A percentile compares a stretch with the other conserved stretches of the same genome.
These are phyloP conservation scores for Bocquillonia castaneifolia DNA, from an alignment of 441 rosid species.

Conservation along the genomic window DNA sequence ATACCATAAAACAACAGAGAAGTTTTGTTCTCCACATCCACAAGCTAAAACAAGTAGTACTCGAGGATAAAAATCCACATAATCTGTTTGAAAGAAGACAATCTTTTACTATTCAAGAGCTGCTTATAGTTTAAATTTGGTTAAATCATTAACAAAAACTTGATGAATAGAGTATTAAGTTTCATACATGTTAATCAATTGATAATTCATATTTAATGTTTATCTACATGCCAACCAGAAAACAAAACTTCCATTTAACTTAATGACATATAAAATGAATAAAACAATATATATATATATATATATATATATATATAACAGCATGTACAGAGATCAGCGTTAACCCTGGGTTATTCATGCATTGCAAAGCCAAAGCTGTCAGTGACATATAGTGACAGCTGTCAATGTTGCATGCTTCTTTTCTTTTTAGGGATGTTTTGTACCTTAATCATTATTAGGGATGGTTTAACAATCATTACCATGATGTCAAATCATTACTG, in stretches of 20 bases:
- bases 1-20: background rate
- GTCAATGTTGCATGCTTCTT: background rate
- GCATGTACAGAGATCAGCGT: background rate
- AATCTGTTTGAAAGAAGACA: background rate
- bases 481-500: background rate
- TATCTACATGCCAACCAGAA: background rate
- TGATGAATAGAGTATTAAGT: background rate
- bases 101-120: background rate
- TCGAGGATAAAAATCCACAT: background rate
- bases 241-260: background rate
- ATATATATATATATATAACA: no score
- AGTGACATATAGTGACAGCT: no score
- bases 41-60: background rate
- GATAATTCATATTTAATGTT: background rate
- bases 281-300: no score
- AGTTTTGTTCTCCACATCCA: background rate
- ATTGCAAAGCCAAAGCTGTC: background rate
- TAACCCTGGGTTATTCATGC: background rate
- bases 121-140: background rate
- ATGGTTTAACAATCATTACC: background rate
- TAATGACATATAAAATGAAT: background rate
- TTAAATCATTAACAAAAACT: background rate
- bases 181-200: background rate
- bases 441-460: background rate
- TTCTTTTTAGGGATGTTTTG: background rate